These are phyloP conservation scores for Vigna angularis DNA, from an alignment of 306 rosid species.

Conservation along the genomic window DNA sequence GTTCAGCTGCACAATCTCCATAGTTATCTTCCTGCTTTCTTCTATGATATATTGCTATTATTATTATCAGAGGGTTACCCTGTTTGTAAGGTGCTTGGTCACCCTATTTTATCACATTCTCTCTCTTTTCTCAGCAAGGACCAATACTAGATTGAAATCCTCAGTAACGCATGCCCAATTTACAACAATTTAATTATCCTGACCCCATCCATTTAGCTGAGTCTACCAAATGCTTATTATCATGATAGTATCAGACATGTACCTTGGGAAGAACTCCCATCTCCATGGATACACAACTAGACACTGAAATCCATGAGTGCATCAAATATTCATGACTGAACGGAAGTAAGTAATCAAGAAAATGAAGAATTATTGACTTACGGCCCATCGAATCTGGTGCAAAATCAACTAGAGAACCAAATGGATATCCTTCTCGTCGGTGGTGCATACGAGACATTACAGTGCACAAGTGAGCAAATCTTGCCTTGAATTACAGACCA, in stretches of 20 bases:
- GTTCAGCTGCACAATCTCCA: slow-evolving; percentile 22
- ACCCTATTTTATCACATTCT: slow-evolving; percentile 34
- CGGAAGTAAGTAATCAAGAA: slow-evolving; percentile 29
- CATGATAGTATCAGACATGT: background rate
- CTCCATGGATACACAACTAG: slow-evolving; percentile 18
- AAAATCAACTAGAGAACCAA: slow-evolving; percentile 98
- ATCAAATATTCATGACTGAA: slow-evolving; percentile 26
- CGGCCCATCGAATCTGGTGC: slow-evolving; percentile 95
- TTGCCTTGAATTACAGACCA: slow-evolving; percentile 74
- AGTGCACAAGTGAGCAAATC: slow-evolving; percentile 99
- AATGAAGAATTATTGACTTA: slow-evolving; percentile 59
- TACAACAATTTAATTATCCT: slow-evolving; percentile 29
- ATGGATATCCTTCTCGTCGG: slow-evolving; percentile 96
- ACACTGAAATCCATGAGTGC: background rate
- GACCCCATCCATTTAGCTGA: slow-evolving; percentile 21
- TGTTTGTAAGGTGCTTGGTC: background rate
- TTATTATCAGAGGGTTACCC: background rate
- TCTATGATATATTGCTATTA: slow-evolving; percentile 3
- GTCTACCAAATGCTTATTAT: slow-evolving; percentile 17
- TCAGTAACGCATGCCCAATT: background rate
- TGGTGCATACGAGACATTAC: slow-evolving; percentile 99
- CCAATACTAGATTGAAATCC: slow-evolving; percentile 20
- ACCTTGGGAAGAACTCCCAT: slow-evolving; percentile 33
- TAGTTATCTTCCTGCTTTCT: slow-evolving; percentile 5
- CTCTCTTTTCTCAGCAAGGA: slow-evolving; percentile 24